Evolutionary conservation across 768 basidiomycete species (phyloP).

Genomic region (Lentinus brumalis): DNA sequence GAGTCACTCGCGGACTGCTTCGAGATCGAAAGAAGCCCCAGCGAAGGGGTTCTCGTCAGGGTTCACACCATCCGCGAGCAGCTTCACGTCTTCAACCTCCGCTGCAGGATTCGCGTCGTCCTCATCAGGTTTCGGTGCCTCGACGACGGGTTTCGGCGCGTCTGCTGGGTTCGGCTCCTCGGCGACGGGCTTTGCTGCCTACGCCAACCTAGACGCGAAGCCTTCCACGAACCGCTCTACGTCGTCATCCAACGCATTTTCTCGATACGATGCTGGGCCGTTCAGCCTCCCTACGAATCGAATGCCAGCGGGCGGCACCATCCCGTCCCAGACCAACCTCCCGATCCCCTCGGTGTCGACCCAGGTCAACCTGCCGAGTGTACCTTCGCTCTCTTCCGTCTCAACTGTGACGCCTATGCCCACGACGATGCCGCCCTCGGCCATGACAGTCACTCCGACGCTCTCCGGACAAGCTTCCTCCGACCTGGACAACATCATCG

Average conservation of each 20-base stretch:
- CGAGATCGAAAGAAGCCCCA: neutral
- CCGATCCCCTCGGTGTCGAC: neutral
- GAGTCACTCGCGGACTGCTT: conserved; percentile 9
- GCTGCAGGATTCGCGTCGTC: neutral
- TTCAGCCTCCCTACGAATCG: conserved; percentile 2
- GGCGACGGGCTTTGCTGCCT: neutral
- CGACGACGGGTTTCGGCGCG: too few species aligned
- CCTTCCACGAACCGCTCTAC: neutral
- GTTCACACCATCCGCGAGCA: neutral
- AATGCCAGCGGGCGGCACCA: neutral
- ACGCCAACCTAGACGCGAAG: neutral
- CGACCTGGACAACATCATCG: conserved; percentile 44
- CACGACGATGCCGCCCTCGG: conserved; percentile 13
- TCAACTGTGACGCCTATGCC: neutral
- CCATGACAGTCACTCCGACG: conserved; percentile 9
- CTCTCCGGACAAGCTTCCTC: conserved; percentile 28
- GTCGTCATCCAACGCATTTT: conserved; percentile 8
- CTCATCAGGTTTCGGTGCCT: too few species aligned
- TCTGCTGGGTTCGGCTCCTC: neutral
- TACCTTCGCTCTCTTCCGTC: conserved; percentile 14
- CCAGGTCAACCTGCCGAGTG: neutral
- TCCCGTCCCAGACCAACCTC: neutral
- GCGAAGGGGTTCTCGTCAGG: neutral
- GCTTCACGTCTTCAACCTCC: neutral
- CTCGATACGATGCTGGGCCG: neutral